phyloP scores from a whole-genome alignment of 2,329 filamentous ascomycete species.

The Septoria petroselini region DNA sequence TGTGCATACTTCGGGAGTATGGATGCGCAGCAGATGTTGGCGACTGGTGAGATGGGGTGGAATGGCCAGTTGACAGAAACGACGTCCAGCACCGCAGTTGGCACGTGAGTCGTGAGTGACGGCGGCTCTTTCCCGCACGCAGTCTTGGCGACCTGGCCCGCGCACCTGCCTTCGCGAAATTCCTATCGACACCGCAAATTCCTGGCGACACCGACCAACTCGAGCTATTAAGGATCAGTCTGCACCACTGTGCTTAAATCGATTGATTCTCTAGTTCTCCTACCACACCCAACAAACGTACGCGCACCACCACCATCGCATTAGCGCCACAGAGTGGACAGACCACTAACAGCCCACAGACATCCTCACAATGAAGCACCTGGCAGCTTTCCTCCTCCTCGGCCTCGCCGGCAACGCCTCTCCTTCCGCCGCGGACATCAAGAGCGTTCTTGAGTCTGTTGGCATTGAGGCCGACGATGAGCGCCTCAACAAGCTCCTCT shows the following conservation, averaged over 20 bases:
- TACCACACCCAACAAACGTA: constrained; percentile 24
- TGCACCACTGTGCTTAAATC: constrained; percentile 98
- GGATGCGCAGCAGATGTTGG: too few species aligned
- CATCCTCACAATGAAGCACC: constrained; percentile 89
- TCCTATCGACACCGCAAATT: background rate
- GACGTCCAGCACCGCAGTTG: too few species aligned
- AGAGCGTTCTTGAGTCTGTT: constrained; percentile 83
- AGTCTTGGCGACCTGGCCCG: background rate
- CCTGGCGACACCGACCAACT: constrained; percentile 14
- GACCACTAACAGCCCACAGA: constrained; percentile 21
- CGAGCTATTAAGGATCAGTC: constrained; percentile 97
- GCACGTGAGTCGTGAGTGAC: too few species aligned
- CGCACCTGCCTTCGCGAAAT: constrained; percentile 1
- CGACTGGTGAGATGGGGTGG: too few species aligned
- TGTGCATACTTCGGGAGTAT: background rate
- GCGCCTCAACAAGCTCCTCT: constrained; percentile 80
- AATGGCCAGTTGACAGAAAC: too few species aligned
- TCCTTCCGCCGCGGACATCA: constrained; percentile 83
- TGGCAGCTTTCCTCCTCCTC: constrained; percentile 98
- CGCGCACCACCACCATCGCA: constrained; percentile 6
- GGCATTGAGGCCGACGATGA: constrained; percentile 90
- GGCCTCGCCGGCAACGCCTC: constrained; percentile 86
- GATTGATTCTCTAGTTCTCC: constrained; percentile 94
- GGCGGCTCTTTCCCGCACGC: too few species aligned
- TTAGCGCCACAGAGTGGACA: background rate